Evolutionary conservation across 345 rosid species (phyloP).

Genomic region (Streptanthus diversifolius): DNA sequence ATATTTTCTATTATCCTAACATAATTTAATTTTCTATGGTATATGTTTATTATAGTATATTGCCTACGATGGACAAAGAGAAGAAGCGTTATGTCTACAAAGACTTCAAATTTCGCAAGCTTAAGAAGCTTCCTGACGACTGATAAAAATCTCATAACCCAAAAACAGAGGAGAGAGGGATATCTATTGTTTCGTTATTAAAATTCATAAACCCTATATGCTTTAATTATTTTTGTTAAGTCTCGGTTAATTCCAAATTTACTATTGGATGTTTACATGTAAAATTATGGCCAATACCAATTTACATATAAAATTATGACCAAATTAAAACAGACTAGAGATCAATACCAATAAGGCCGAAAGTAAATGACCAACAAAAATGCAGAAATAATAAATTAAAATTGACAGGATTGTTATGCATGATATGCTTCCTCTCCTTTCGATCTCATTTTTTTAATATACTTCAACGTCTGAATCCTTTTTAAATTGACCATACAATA

Average conservation of each 20-base stretch:
- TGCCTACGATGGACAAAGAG: too few species aligned
- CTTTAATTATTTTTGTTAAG: background rate
- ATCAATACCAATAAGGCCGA: too few species aligned
- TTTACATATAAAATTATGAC: background rate
- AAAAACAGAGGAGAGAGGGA: background rate
- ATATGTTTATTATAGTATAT: too few species aligned
- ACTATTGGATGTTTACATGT: background rate
- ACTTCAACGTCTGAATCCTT: background rate
- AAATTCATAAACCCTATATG: background rate
- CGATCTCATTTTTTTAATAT: background rate
- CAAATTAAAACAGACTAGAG: too few species aligned
- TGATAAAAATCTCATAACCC: background rate
- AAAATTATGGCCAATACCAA: too few species aligned
- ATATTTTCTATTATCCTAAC: too few species aligned
- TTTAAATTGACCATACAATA: background rate
- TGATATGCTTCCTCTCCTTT: too few species aligned
- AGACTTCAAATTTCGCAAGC: slow-evolving; percentile 6
- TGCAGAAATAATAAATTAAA: too few species aligned
- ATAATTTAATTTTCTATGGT: too few species aligned
- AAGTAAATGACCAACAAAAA: too few species aligned
- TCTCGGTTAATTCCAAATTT: background rate
- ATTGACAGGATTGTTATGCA: too few species aligned
- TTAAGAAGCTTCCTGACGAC: slow-evolving; percentile 34
- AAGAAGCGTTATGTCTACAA: background rate
- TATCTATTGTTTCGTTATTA: background rate